phyloP scores from a whole-genome alignment of 768 basidiomycete genomes.

The Panellus pusillus region DNA sequence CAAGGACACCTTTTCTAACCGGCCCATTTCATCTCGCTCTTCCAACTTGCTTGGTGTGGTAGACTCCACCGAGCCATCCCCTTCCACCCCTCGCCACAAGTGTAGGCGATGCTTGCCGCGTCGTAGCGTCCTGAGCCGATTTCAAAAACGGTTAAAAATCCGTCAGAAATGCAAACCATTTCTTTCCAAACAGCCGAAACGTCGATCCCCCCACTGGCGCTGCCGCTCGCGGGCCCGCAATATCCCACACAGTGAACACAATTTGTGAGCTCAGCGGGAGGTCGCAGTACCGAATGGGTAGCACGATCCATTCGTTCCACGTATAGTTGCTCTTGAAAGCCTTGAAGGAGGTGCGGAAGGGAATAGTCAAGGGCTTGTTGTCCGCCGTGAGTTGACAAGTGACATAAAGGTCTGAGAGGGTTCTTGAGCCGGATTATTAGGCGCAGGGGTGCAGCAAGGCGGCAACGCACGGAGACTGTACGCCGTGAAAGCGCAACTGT shows the following conservation, averaged over 20 bases:
- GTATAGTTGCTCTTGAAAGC: constrained; percentile 82
- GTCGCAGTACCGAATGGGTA: constrained; percentile 93
- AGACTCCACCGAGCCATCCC: constrained; percentile 80
- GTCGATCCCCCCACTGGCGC: constrained; percentile 90
- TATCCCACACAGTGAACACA: constrained; percentile 95
- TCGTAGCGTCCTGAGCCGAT: constrained; percentile 69
- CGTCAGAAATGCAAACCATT: constrained; percentile 57
- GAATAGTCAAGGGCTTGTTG: constrained; percentile 90
- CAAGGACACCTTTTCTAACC: constrained; percentile 77
- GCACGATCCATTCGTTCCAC: constrained; percentile 97
- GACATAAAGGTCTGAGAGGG: constrained; percentile 89
- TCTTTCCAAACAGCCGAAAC: constrained; percentile 88
- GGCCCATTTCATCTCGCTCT: constrained; percentile 88
- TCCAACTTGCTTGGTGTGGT: constrained; percentile 87
- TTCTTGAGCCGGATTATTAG: constrained; percentile 46
- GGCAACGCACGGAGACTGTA: constrained; percentile 67
- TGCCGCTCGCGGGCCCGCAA: constrained; percentile 76
- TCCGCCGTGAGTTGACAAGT: constrained; percentile 91
- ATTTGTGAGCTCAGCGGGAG: constrained; percentile 88
- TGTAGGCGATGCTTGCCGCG: constrained; percentile 88
- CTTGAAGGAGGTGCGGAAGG: constrained; percentile 90
- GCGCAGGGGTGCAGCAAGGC: constrained; percentile 13
- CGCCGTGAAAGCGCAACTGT: constrained; percentile 79
- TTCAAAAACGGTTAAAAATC: not conserved
- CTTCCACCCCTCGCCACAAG: constrained; percentile 81